Evolutionary conservation across 768 basidiomycete genomes (phyloP), one percentile per base, ranked within the genome.

Genomic region (Lyophyllum decastes): DNA sequence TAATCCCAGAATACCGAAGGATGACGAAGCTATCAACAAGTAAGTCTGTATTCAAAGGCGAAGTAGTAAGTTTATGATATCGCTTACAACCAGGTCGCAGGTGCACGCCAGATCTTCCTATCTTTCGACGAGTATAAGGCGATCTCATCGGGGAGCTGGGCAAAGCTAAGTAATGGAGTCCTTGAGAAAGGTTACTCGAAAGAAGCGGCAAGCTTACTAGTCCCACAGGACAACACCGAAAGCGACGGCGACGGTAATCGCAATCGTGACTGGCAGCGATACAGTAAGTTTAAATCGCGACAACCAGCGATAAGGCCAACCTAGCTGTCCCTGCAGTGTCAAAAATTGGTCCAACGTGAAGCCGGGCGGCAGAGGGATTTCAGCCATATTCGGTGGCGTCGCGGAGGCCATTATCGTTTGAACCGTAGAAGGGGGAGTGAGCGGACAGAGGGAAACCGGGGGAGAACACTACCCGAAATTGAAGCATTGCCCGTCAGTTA

Each of bases 181-280:
- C 49, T 35, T 30, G 27, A 34, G 24, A 8, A 27, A 30, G 22
- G 19, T 25, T 24, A 17, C 14, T 5, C 35, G 12, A 10, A 40
- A n/a, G 38, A 46, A 17, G 14, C 57, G 24, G 22, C 7, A 2
- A 16, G 24, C 72, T 40, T 27, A 72, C 71, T 70, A 70, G 45
- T 73, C 72, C 70, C 72, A 73, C 7, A 68, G 52, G n/a, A 72
- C 63, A n/a, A 71, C 55, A 9, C 62, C 70, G 38, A 72, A 66
- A 14, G 68, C 72, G 35, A 70, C 67, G 2, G 66, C 69, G 43
- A 68, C 68, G 41, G 64, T 67, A 25, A 73, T 65, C 43, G 59
- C 59, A 16, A 65, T 61, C 11, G 61, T 60, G 43, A 65, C 64
- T 65, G 41, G 38, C 6, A 51, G 22, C 16, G 50, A 38, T 52